These are phyloP conservation scores for Auricularia sp. DNA, from an alignment of 768 basidiomycete genomes.

Conservation along the genomic window DNA sequence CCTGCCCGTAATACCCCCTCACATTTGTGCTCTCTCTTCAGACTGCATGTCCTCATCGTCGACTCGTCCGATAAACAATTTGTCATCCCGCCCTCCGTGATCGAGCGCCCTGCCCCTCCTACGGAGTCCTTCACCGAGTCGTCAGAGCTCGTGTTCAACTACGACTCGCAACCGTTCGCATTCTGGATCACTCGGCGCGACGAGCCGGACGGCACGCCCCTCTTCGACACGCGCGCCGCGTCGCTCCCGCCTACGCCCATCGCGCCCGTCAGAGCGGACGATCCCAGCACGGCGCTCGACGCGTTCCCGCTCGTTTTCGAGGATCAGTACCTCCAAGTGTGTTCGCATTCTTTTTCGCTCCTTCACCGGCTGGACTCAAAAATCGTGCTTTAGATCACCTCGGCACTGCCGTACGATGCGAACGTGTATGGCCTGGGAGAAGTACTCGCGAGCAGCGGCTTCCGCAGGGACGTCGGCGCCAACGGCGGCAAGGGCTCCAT, in stretches of 20 bases:
- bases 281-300: conserved; percentile 47
- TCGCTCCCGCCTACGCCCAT: conserved; percentile 55
- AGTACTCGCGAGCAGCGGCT: conserved; percentile 55
- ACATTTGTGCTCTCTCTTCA: conserved; percentile 13
- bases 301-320: conserved; percentile 68
- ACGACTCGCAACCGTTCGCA: conserved; percentile 52
- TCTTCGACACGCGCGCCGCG: conserved; percentile 60
- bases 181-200: conserved; percentile 73
- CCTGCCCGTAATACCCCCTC: not conserved
- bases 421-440: conserved; percentile 78
- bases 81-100: conserved; percentile 45
- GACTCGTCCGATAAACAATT: conserved; percentile 55
- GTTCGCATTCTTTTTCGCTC: not conserved
- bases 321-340: conserved; percentile 66
- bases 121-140: conserved; percentile 24
- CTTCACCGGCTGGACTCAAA: not conserved
- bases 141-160: conserved; percentile 64
- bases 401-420: conserved; percentile 50
- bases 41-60: conserved; percentile 58
- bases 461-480: conserved; percentile 48
- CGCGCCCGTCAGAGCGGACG: conserved; percentile 35
- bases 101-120: conserved; percentile 26
- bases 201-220: conserved; percentile 38
- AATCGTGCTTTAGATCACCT: conserved; percentile 36
- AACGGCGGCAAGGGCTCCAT: conserved; percentile 42